phyloP scores from a whole-genome alignment of 2,329 filamentous ascomycete species.

The Blumeria graminis region DNA sequence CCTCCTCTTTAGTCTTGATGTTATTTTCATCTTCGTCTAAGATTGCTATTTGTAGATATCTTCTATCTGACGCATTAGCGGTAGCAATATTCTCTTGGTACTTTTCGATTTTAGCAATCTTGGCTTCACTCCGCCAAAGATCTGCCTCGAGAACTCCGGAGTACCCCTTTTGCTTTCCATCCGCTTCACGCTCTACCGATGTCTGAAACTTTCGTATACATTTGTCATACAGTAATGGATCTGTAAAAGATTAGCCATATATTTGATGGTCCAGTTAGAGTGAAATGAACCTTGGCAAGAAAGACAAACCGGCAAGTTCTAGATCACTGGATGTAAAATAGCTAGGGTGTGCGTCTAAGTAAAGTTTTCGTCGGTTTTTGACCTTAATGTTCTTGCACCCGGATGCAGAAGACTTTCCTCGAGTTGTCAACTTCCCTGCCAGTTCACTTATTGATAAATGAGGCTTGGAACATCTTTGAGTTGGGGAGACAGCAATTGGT shows the following conservation, averaged over 20 bases:
- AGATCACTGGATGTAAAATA: conserved; percentile 15
- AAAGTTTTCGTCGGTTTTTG: conserved; percentile 15
- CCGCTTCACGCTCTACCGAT: conserved; percentile 15
- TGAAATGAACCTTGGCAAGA: not conserved
- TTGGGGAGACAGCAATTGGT: no score
- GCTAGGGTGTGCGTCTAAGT: conserved; percentile 15
- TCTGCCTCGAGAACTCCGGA: conserved; percentile 16
- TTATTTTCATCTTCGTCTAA: conserved; percentile 11
- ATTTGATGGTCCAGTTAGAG: not conserved
- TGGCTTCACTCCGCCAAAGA: conserved; percentile 15
- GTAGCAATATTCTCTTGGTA: conserved; percentile 8
- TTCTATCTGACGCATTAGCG: conserved; percentile 10
- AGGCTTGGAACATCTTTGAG: no score
- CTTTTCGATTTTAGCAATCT: conserved; percentile 12
- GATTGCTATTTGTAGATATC: conserved; percentile 11
- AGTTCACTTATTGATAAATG: no score
- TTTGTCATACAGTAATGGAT: conserved; percentile 16
- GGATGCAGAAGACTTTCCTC: no score
- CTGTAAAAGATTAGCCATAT: conserved; percentile 7
- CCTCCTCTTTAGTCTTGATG: conserved; percentile 13
- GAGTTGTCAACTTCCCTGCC: no score
- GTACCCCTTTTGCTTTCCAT: conserved; percentile 16
- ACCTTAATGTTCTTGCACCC: conserved; percentile 8
- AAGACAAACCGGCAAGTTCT: conserved; percentile 13
- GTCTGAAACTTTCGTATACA: conserved; percentile 15